Evolutionary conservation across 352 stramenopile species (phyloP).

Genomic region (Globisporangium splendens): DNA sequence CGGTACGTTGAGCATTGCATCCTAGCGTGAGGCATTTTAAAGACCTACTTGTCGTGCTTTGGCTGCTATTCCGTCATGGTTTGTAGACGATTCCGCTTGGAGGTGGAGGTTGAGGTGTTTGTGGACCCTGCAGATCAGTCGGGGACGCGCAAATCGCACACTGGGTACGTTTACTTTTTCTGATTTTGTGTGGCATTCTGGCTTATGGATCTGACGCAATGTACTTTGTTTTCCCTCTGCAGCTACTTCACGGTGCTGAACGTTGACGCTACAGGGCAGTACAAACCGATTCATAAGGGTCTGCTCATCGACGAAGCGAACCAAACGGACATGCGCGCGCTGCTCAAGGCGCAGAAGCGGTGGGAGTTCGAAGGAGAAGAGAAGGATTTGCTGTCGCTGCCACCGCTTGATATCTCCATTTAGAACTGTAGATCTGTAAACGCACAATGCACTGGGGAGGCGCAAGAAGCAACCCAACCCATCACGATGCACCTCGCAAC

Average conservation of each 20-base stretch:
- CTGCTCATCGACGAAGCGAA: conserved; percentile 54
- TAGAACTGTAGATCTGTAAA: no score
- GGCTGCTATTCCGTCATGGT: not conserved
- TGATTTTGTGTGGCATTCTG: no score
- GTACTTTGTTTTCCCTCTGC: not conserved
- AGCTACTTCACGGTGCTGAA: conserved; percentile 72
- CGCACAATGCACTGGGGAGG: no score
- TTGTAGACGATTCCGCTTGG: conserved; percentile 48
- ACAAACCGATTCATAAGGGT: conserved; percentile 52
- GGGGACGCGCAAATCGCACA: conserved; percentile 54
- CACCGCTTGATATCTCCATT: conserved; percentile 42
- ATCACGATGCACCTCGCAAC: no score
- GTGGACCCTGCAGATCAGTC: conserved; percentile 45
- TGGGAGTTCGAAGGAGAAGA: conserved; percentile 73
- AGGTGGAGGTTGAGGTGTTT: conserved; percentile 76
- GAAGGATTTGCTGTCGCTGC: conserved; percentile 46
- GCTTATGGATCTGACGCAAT: no score
- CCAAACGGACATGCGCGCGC: conserved; percentile 58
- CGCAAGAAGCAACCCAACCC: no score
- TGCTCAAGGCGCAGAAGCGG: conserved; percentile 70
- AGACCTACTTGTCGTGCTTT: not conserved
- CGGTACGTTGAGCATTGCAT: conserved; percentile 24
- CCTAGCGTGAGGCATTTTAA: not conserved
- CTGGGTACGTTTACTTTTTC: conserved; percentile 31
- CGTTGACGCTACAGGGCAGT: conserved; percentile 50